phyloP scores from a whole-genome alignment of 164 flowering plant genomes.

The Tetracentron sinense region DNA sequence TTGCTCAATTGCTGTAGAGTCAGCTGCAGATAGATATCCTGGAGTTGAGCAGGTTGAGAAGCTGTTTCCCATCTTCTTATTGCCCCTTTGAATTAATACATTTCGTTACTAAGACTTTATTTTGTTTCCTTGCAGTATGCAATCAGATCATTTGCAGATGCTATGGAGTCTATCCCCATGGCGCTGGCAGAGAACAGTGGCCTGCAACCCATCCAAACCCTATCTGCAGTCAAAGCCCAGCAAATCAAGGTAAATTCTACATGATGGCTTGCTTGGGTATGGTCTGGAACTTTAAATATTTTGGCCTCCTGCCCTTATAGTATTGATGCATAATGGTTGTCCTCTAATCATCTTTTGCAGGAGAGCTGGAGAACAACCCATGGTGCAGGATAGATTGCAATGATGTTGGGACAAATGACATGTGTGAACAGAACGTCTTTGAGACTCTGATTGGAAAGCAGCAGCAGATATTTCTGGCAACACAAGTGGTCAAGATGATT shows the following conservation, averaged over 20 bases:
- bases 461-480: constrained; percentile 88
- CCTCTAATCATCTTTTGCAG: not conserved
- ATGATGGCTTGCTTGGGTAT: too few species aligned
- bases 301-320: not conserved
- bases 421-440: constrained; percentile 92
- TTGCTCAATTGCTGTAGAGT: constrained; percentile 94
- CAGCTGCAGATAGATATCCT: constrained; percentile 88
- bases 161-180: constrained; percentile 91
- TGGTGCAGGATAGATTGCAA: constrained; percentile 91
- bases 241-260: constrained; percentile 68
- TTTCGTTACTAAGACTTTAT: not conserved
- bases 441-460: constrained; percentile 96
- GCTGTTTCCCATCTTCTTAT: not conserved
- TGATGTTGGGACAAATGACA: constrained; percentile 93
- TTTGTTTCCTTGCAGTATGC: constrained; percentile 63
- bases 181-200: constrained; percentile 99
- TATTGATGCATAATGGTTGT: not conserved
- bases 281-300: not conserved
- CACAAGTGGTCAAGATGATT: constrained; percentile 98
- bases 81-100: not conserved
- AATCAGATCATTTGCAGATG: constrained; percentile 93
- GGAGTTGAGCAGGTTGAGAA: constrained; percentile 93
- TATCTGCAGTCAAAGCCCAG: constrained; percentile 91
- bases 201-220: constrained; percentile 91
- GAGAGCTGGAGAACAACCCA: constrained; percentile 72